Percentiles rank a stretch among this genome's conserved stretches.
These are phyloP conservation scores for Globisporangium splendens DNA, from an alignment of 352 stramenopile genomes.

Conservation along the genomic window DNA sequence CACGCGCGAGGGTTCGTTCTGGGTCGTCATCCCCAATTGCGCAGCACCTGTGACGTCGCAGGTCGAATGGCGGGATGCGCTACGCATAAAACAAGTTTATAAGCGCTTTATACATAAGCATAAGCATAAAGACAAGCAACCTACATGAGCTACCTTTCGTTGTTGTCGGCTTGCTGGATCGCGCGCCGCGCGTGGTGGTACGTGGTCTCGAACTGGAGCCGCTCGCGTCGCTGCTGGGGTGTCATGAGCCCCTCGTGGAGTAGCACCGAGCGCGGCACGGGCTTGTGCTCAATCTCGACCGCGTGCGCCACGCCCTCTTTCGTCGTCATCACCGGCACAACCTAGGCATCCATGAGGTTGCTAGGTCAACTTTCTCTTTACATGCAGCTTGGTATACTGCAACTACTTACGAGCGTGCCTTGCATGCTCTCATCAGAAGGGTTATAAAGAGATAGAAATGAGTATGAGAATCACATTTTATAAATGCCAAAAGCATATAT, in stretches of 20 bases:
- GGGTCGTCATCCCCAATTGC: not conserved
- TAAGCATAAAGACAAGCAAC: not conserved
- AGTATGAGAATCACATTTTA: no score
- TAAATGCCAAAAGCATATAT: no score
- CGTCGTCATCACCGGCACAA: slow-evolving; percentile 39
- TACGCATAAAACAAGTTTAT: no score
- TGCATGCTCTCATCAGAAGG: slow-evolving; percentile 2
- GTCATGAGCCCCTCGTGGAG: slow-evolving; percentile 76
- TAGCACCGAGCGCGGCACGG: slow-evolving; percentile 42
- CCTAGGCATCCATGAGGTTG: slow-evolving; percentile 16
- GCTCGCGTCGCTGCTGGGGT: slow-evolving; percentile 61
- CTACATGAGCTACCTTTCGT: slow-evolving; percentile 75
- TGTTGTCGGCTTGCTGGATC: slow-evolving; percentile 51
- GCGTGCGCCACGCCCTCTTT: slow-evolving; percentile 44
- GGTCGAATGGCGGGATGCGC: slow-evolving; percentile 36
- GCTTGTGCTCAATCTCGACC: slow-evolving; percentile 41
- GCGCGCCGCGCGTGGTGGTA: slow-evolving; percentile 48
- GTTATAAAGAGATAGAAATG: slow-evolving; percentile 5
- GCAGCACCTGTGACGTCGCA: slow-evolving; percentile 40
- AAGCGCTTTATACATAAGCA: no score
- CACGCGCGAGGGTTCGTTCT: slow-evolving; percentile 7
- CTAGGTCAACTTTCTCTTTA: not conserved
- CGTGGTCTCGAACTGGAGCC: slow-evolving; percentile 58
- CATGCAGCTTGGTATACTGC: no score
- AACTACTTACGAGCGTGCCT: slow-evolving; percentile 11